Evolutionary conservation across 2,329 filamentous ascomycete genomes (phyloP).

Genomic region (Colletotrichum sublineola): DNA sequence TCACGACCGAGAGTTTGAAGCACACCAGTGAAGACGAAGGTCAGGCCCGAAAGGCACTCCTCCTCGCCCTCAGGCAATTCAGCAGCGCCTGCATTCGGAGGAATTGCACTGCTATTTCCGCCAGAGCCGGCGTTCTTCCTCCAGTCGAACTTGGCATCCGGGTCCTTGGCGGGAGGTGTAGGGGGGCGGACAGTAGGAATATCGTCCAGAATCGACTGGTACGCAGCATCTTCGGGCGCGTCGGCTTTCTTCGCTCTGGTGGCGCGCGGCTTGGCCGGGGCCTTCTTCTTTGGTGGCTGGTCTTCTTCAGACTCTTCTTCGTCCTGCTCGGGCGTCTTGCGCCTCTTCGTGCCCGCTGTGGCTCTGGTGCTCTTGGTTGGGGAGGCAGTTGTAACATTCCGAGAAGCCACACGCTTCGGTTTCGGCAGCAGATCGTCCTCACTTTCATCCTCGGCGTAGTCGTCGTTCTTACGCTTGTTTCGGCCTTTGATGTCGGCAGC

Average conservation of each 20-base stretch:
- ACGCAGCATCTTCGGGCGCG: constrained; percentile 75
- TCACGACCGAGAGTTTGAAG: constrained; percentile 85
- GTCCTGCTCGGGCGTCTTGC: constrained; percentile 69
- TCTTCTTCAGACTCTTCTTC: constrained; percentile 70
- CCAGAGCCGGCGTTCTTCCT: constrained; percentile 70
- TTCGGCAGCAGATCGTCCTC: constrained; percentile 77
- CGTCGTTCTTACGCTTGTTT: constrained; percentile 78
- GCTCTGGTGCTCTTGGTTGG: constrained; percentile 49
- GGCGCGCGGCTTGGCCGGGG: constrained; percentile 70
- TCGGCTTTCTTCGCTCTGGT: constrained; percentile 75
- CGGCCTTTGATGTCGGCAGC: constrained; percentile 77
- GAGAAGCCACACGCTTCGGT: constrained; percentile 68
- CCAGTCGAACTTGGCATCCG: constrained; percentile 84
- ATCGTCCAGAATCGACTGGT: constrained; percentile 88
- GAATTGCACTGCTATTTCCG: constrained; percentile 70
- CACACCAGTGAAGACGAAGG: constrained; percentile 95
- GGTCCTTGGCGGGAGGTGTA: constrained; percentile 81
- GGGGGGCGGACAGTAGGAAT: constrained; percentile 88
- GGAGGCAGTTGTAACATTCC: constrained; percentile 42
- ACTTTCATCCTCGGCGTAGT: constrained; percentile 79
- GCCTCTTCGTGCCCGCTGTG: constrained; percentile 61
- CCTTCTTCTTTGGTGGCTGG: constrained; percentile 71
- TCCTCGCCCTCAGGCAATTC: constrained; percentile 87
- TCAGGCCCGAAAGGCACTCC: constrained; percentile 89
- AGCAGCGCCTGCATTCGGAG: constrained; percentile 71